Base-by-base conservation (phyloP, 305 asterid genomes). In the Striga hermonthica region DNA sequence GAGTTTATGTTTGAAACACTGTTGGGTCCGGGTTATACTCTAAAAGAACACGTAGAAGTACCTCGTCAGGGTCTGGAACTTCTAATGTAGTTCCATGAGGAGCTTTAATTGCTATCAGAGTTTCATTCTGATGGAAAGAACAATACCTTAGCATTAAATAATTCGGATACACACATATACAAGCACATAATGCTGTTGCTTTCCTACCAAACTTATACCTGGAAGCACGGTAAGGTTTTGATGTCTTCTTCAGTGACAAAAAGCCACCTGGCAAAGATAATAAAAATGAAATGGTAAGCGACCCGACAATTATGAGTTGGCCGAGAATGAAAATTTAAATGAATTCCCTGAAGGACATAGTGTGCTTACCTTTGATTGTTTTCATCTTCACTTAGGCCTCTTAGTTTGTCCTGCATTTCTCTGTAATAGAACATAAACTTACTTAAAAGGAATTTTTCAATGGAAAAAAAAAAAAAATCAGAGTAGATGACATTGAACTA, bases 61-160 rank as follows among this genome's bases (percentile, higher is more conserved):
- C 98, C 93, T 87, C 97, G 15, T 91, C 97, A 11, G 98, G 98
- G 69, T 89, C 95, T 34, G 95, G 96, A 65, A 89, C 98, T 82
- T 89, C 96, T 81, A 92, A 80, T 57, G 96, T 89, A 61, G 96
- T 89, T 36, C 95, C 98, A 73, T 85, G 98, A 12, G 96, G 98
- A 83, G 97, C 97, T 81, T 91, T 89, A 77, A 92, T 77, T 56
- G 93, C 98, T 72, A 92, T 89, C 74, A 89, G 74, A 44, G 97
- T 92, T 81, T 92, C 93, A 67, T 87, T 87, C 98, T 92, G 81
- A 67, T 41, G 8, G 65, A 66, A 45, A 36, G 43, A 75, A 60
- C 48, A 64, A 37, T 55, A 5, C 28, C 66, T 52, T 39, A 69
- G 61, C 39, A 66, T 41, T 43, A 35, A 48, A 41, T 0, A 22